Base-by-base conservation (phyloP, 2,329 filamentous ascomycete species). In the Fusarium scirpi region DNA sequence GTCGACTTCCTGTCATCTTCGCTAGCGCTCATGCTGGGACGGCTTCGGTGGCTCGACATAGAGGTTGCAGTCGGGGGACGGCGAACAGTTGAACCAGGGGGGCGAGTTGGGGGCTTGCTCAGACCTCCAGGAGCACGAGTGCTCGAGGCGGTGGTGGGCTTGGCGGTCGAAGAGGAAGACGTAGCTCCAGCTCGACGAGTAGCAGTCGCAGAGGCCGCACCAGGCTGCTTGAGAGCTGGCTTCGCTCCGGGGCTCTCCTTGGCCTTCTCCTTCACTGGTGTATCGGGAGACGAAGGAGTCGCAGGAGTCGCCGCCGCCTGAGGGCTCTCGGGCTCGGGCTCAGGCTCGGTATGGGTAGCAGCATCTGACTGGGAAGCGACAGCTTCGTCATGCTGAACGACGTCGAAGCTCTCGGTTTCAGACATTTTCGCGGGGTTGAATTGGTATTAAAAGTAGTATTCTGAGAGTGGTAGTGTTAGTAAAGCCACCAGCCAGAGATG, bases 1-100 rank as follows among this genome's bases (percentile, higher is more conserved):
- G 75, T 77, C 6, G 82, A 76, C 74, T 81, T 85, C 78, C 82
- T 85, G 62, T 86, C 85, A 70, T 86, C 85, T 65, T 86, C 85
- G 58, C 84, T 85, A 53, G 82, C 81, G 64, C 85, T 85, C 55
- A 84, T 79, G 53, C 82, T 84, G 38, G 84, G 80, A n/a, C 82
- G 83, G 48, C 83, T 82, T 67, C 79, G 81, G 75, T 86, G 85
- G 67, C 76, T 81, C 41, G 81, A 73, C n/a, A 78, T 73, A 6
- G 83, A 78, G 38, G 81, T 78, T 11, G 81, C 73, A 18, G 79
- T 78, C 8, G 77, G 73, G 47, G 79, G 72, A 34, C 78, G 74
- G 65, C 78, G 74, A 67, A 78, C 72, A 69, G 72, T 73, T 55
- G 79, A 80, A 43, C 77, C 72, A n/a, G 83, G 79, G 44, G 85